Percentiles rank a stretch among this genome's conserved stretches.
Evolutionary conservation across 2,329 filamentous ascomycete species (phyloP).

Genomic region (Exophiala xenobiotica): DNA sequence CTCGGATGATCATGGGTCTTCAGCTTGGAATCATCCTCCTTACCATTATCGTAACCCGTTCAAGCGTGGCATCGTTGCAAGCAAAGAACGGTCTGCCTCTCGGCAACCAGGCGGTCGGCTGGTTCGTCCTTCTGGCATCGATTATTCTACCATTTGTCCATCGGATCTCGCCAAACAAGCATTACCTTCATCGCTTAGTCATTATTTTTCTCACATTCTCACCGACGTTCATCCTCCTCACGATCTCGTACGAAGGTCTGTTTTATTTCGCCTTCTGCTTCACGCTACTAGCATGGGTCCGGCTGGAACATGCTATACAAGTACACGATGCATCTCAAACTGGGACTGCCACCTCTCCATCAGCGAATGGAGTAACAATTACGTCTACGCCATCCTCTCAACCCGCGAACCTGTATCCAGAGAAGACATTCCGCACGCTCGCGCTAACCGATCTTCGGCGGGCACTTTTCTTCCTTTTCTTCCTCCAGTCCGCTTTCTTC

Average conservation of each 20-base stretch:
- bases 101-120: slow-evolving; percentile 85
- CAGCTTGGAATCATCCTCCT: slow-evolving; percentile 71
- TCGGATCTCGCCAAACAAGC: slow-evolving; percentile 72
- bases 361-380: slow-evolving; percentile 20
- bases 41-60: slow-evolving; percentile 81
- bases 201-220: slow-evolving; percentile 91
- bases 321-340: slow-evolving; percentile 29
- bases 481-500: slow-evolving; percentile 95
- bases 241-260: slow-evolving; percentile 93
- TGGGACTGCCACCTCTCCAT: slow-evolving; percentile 9
- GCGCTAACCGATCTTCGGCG: slow-evolving; percentile 81
- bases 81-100: slow-evolving; percentile 79
- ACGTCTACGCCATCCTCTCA: slow-evolving; percentile 29
- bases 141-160: slow-evolving; percentile 79
- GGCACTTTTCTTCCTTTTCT: slow-evolving; percentile 89
- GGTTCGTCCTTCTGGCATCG: slow-evolving; percentile 76
- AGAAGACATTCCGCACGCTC: slow-evolving; percentile 60
- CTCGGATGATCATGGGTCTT: slow-evolving; percentile 46
- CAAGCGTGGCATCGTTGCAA: slow-evolving; percentile 80
- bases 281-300: slow-evolving; percentile 82
- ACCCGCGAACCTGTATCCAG: slow-evolving; percentile 34
- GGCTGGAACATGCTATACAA: slow-evolving; percentile 74
- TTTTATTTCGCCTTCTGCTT: slow-evolving; percentile 91
- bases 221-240: slow-evolving; percentile 90
- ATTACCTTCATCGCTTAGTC: slow-evolving; percentile 86